Base-by-base conservation (phyloP, 345 rosid genomes). In the Eutrema japonicum region DNA sequence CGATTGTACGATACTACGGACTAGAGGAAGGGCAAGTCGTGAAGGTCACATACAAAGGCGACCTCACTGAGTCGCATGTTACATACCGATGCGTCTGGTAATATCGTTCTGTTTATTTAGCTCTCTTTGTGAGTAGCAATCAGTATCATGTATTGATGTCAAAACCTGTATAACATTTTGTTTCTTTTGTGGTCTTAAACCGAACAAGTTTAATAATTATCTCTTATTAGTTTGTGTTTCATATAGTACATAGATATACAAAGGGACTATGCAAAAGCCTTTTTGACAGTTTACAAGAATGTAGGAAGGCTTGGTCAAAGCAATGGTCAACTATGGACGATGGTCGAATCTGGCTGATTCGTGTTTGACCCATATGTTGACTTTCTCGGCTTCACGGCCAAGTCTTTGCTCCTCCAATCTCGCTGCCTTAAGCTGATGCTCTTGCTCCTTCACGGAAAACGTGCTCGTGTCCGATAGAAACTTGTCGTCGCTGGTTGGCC, bases 11-110 rank as follows among this genome's bases (percentile, higher is more conserved):
- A 52, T 87, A 90, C 57, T 88, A 87, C 49, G 95, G 91, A 72
- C 83, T 88, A 11, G 76, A 87, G 85, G 85, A 74, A 83, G 93
- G 95, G 36, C 89, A 92, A 78, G 88, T 88, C 43, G 81, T 90
- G 52, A 83, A 90, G 71, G 75, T 90, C 22, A 77, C 74, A 1
- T 84, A 87, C 71, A 75, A 68, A 1, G 89, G 80, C 14, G 90
- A 84, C 43, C 66, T 83, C 35, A 79, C 71, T 13, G 85, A 75
- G 54, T 74, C 82, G 0, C 80, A 78, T 49, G 77, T 81, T 50
- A 83, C 86, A 18, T 90, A 86, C 58, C 83, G 88, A 4, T 88
- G 89, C 30, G 84, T 86, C 16, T 76, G 75, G 70, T 86, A 78
- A 82, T 43, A 54, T 58, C 1, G 26, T 65, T 46, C 11, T 37